Base-by-base conservation (phyloP, 1,284 basidiomycete species). In the Ganoderma meredithae region DNA sequence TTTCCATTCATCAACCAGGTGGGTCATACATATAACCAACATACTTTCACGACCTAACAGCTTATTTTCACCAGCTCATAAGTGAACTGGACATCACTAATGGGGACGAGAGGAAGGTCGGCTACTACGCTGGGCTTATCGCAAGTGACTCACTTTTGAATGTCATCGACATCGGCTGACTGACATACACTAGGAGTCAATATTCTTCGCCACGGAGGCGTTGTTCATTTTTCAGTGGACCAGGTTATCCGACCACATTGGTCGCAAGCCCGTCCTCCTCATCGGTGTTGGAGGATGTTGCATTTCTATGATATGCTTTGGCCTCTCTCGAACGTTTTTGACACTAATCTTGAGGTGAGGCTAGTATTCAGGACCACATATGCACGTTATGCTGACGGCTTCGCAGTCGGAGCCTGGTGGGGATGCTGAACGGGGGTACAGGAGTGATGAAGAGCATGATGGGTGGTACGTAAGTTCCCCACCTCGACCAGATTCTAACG, bases 41-140 rank as follows among this genome's bases (percentile, higher is more conserved):
- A 33, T 39, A 47, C 62, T 60, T 61, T 61, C 19, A 33, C 22
- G 6, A 8, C 19, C 31, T 58, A 60, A 66, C 17, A 3, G 36
- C 5, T 13, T 12, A 17, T 59, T 53, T 25, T 19, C 12, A 4
- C 13, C 69, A 90, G 88, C 83, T 90, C 40, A 79, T 91, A 44
- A 79, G 83, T 47, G 85, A 63, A n/a, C 62, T 63, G 8, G 83
- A 81, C 59, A 82, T 90, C 39, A 86, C 85, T 7, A 83, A 81
- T 13, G 88, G 88, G 27, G 86, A 89, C 75, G 80, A 83, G 72
- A 81, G 79, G 61, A 88, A 85, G 78, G 83, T 87, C 17, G 89
- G 87, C 4, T 91, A 89, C 73, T 92, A 88, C 73, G 88, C 86
- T 53, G 90, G 89, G 31, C 60, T 90, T n/a, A 85, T 90, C 65